A percentile compares a stretch with the other conserved stretches of the same genome.
These are phyloP conservation scores for Colletotrichum karsti DNA, from an alignment of 2,329 filamentous ascomycete species.

Conservation along the genomic window DNA sequence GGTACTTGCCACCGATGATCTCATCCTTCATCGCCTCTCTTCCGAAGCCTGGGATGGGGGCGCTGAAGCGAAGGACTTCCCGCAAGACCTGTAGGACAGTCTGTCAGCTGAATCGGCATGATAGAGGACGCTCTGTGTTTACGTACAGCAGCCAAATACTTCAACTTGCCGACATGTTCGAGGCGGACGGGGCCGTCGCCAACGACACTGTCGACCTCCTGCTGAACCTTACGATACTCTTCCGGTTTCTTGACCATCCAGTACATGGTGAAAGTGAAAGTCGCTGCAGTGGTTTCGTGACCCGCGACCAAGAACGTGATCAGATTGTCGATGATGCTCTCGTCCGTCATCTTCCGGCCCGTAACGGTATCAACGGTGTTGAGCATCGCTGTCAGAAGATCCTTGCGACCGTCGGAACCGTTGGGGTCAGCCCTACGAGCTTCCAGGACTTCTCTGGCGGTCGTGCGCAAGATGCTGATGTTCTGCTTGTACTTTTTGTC, in stretches of 20 bases:
- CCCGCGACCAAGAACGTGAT: slow-evolving; percentile 74
- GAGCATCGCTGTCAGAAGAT: slow-evolving; percentile 74
- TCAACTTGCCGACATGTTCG: slow-evolving; percentile 68
- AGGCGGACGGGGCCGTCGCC: slow-evolving; percentile 63
- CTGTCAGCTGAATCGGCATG: background rate
- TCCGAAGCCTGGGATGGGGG: slow-evolving; percentile 35
- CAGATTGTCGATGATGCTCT: slow-evolving; percentile 71
- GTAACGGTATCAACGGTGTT: slow-evolving; percentile 70
- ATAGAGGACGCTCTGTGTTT: background rate
- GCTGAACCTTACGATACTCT: slow-evolving; percentile 66
- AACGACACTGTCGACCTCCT: slow-evolving; percentile 73
- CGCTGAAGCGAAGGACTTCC: slow-evolving; percentile 53
- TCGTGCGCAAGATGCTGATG: slow-evolving; percentile 59
- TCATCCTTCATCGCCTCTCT: slow-evolving; percentile 47
- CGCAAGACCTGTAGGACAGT: slow-evolving; percentile 51
- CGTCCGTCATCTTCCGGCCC: slow-evolving; percentile 65
- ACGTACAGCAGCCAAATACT: slow-evolving; percentile 65
- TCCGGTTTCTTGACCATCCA: slow-evolving; percentile 71
- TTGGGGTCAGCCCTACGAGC: slow-evolving; percentile 62
- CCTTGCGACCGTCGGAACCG: slow-evolving; percentile 57
- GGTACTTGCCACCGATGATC: slow-evolving; percentile 63
- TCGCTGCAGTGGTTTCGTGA: slow-evolving; percentile 75
- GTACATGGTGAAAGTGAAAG: slow-evolving; percentile 72
- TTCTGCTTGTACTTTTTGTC: slow-evolving; percentile 57
- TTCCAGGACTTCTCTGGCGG: slow-evolving; percentile 67